Percentiles rank a stretch among this genome's conserved stretches.
These are phyloP conservation scores for Vitis rupestris DNA, from an alignment of 164 flowering plant genomes.

Conservation along the genomic window DNA sequence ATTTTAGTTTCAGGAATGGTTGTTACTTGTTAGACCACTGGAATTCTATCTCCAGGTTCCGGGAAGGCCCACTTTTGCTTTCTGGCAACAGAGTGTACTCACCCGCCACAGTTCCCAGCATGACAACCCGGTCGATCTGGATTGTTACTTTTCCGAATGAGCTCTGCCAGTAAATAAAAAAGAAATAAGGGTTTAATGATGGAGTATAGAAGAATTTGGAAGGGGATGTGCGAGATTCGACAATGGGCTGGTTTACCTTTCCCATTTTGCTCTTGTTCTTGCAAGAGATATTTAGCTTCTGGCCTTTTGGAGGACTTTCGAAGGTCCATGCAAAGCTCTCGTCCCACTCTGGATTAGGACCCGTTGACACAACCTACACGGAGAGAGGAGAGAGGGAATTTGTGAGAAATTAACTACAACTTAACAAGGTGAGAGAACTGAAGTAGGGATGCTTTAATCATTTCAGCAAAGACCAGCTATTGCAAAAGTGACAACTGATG, in stretches of 20 bases:
- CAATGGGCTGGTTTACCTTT: conserved; percentile 54
- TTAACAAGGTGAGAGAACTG: conserved; percentile 12
- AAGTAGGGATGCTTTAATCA: not conserved
- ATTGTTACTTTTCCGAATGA: conserved; percentile 97
- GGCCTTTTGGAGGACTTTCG: conserved; percentile 98
- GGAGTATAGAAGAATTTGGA: not conserved
- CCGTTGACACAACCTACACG: conserved; percentile 69
- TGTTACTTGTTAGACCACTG: conserved; percentile 85
- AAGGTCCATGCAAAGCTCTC: conserved; percentile 94
- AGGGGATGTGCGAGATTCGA: not conserved
- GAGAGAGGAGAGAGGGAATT: too few species aligned
- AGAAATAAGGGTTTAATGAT: not conserved
- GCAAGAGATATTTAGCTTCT: conserved; percentile 97
- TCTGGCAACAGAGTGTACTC: conserved; percentile 85
- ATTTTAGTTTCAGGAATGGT: conserved; percentile 7
- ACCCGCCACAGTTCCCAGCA: conserved; percentile 93
- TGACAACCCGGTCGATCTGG: conserved; percentile 93
- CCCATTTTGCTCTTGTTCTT: conserved; percentile 99
- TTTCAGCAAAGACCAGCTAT: too few species aligned
- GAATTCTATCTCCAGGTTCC: conserved; percentile 93
- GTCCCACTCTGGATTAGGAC: conserved; percentile 96
- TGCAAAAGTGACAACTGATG: too few species aligned
- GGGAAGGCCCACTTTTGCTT: conserved; percentile 84
- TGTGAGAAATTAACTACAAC: too few species aligned
- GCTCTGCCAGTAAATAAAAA: conserved; percentile 46